Evolutionary conservation across 768 basidiomycete species (phyloP), one percentile per base, ranked within the genome.

Genomic region (Hydnomerulius pinastri): DNA sequence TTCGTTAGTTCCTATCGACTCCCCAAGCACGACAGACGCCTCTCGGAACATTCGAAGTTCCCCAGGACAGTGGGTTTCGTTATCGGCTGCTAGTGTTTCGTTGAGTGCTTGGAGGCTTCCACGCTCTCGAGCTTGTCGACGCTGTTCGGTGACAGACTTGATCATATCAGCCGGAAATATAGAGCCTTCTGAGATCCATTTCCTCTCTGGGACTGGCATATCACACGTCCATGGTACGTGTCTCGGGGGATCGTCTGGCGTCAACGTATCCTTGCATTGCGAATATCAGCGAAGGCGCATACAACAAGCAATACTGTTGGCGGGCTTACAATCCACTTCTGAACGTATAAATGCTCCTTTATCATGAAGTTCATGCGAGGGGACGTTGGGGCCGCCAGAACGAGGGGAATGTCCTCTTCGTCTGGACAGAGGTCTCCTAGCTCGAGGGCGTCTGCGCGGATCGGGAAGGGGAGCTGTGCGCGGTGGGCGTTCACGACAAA

Each of bases 311-410:
- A 41, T 9, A 47, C 2, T 25, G 45, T 30, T 37, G 30, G 37
- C 35, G 2, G 15, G 60, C 73, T 57, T 51, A 73, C 72, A 43
- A 60, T 49, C 72, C 72, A 73, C 29, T 54, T 60, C 36, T 60
- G 57, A 21, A 73, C 61, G 36, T 65, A 71, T 20, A 73, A 46
- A 5, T 53, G 62, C 50, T 73, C 72, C 54, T 56, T 62, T 27
- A 74, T 56, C 62, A 72, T 59, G 54, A 64, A 21, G 25, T 62
- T 67, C 61, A 73, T 60, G 35, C 73, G 71, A 18, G 72, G 70
- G n/a, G 53, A 38, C 4, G 71, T 74, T 13, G 71, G 72, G 18
- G 60, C 56, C 10, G 71, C 65, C 41, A 64, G 48, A 37, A 67
- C 48, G 13, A 48, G 47, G 35, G 30, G 32, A 36, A 23, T 7